Conservation (phyloP, 2,329 filamentous ascomycete species). For the Leptodontidium sp. region DNA sequence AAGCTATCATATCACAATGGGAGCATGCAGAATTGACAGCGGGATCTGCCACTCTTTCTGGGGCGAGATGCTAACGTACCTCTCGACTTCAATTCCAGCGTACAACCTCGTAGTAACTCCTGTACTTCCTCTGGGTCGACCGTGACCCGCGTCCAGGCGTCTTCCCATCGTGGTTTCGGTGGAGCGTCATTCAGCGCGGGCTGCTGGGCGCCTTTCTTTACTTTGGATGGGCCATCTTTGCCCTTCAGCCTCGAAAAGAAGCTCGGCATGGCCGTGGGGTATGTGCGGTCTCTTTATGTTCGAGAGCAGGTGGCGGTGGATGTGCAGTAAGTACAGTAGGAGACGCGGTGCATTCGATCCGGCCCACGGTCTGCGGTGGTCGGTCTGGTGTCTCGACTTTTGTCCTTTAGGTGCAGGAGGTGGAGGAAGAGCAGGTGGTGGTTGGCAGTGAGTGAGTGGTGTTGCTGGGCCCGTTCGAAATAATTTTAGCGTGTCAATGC, state of each 20-base stretch:
- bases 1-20: constrained; percentile 27
- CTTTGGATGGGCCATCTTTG: constrained; percentile 70
- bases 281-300: neutral
- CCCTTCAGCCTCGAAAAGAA: constrained; percentile 61
- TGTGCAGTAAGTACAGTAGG: neutral
- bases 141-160: constrained; percentile 83
- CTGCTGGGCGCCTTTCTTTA: constrained; percentile 69
- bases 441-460: neutral
- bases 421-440: too few relatives aligned
- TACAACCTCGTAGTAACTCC: constrained; percentile 85
- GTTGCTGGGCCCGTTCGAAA: constrained; percentile 13
- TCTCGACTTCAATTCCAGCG: constrained; percentile 90
- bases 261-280: constrained; percentile 40
- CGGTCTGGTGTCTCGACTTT: neutral
- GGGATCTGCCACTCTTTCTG: constrained; percentile 17
- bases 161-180: constrained; percentile 81
- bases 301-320: constrained; percentile 4
- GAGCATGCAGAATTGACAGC: constrained; percentile 42
- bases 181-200: constrained; percentile 59
- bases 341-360: constrained; percentile 27
- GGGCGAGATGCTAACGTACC: constrained; percentile 64
- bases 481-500: constrained; percentile 21
- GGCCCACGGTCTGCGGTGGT: neutral
- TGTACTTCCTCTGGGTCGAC: constrained; percentile 92
- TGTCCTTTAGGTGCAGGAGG: neutral